phyloP scores from a whole-genome alignment of 2,329 filamentous ascomycete species.

The Talaromyces atroroseus region DNA sequence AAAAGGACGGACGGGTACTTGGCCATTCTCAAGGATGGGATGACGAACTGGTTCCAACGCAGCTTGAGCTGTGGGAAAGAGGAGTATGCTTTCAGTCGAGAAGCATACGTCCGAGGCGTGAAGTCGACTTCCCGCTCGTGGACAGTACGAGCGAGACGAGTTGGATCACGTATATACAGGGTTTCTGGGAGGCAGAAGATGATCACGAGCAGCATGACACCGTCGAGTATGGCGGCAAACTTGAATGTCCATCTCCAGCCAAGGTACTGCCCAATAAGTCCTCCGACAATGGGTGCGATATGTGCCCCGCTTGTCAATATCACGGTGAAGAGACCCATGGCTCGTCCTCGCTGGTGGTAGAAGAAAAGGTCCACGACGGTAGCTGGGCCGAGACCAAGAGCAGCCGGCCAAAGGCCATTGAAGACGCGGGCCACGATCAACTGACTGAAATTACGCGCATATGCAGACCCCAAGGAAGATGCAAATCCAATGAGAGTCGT shows the following conservation, averaged over 20 bases:
- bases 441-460: neutral
- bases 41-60: neutral
- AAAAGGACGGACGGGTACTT: slow-evolving; percentile 1
- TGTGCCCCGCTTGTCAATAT: slow-evolving; percentile 6
- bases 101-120: neutral
- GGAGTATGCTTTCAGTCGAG: neutral
- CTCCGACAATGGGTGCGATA: neutral
- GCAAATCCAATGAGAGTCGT: slow-evolving; percentile 24
- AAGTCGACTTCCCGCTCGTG: neutral
- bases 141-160: neutral
- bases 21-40: neutral
- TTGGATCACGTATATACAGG: neutral
- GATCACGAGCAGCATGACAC: neutral
- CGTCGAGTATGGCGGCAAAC: neutral
- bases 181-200: neutral
- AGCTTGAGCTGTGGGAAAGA: neutral
- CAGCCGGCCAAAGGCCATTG: slow-evolving; percentile 6
- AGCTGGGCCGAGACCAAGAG: slow-evolving; percentile 5
- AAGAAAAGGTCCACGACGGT: slow-evolving; percentile 4
- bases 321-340: slow-evolving; percentile 7
- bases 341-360: slow-evolving; percentile 5
- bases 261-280: neutral
- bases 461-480: slow-evolving; percentile 4
- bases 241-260: slow-evolving; percentile 1
- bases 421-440: slow-evolving; percentile 7